phyloP scores from a whole-genome alignment of 768 basidiomycete species.

The Sutorius australiensis region DNA sequence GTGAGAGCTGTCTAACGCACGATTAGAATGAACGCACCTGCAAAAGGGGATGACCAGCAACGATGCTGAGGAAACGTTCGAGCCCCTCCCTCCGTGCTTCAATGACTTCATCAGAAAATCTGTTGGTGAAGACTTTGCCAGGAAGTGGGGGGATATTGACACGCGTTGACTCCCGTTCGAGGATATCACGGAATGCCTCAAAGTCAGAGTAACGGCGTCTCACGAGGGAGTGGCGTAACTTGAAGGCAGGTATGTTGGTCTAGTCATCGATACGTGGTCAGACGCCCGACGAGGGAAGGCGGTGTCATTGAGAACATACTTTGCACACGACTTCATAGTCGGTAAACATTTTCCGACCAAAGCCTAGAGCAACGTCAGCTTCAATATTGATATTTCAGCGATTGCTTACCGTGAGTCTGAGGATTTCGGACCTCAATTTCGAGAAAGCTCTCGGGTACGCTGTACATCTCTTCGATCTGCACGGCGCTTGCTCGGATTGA shows the following conservation, averaged over 20 bases:
- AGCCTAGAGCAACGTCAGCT: conserved; percentile 43
- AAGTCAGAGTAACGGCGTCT: conserved; percentile 90
- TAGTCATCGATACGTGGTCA: conserved; percentile 28
- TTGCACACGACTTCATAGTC: conserved; percentile 99
- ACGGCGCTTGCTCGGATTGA: conserved; percentile 34
- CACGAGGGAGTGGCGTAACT: conserved; percentile 88
- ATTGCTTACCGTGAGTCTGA: conserved; percentile 79
- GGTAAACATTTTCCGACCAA: conserved; percentile 98
- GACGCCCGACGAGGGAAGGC: conserved; percentile 1
- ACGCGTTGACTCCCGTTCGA: conserved; percentile 93
- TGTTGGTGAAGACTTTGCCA: conserved; percentile 97
- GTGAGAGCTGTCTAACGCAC: conserved; percentile 3
- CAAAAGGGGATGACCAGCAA: conserved; percentile 93
- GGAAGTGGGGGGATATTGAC: conserved; percentile 98
- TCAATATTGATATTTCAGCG: neutral
- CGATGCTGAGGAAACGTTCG: conserved; percentile 92
- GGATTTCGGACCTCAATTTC: conserved; percentile 98
- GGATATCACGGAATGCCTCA: conserved; percentile 95
- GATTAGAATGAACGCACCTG: conserved; percentile 53
- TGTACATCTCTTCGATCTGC: conserved; percentile 98
- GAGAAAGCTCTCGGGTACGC: conserved; percentile 92
- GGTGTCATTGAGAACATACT: conserved; percentile 38
- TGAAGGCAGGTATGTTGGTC: conserved; percentile 99
- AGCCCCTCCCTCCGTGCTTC: conserved; percentile 88
- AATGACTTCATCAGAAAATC: conserved; percentile 97